These are phyloP conservation scores for Adansonia grandidieri DNA, from an alignment of 441 rosid genomes.

Conservation along the genomic window DNA sequence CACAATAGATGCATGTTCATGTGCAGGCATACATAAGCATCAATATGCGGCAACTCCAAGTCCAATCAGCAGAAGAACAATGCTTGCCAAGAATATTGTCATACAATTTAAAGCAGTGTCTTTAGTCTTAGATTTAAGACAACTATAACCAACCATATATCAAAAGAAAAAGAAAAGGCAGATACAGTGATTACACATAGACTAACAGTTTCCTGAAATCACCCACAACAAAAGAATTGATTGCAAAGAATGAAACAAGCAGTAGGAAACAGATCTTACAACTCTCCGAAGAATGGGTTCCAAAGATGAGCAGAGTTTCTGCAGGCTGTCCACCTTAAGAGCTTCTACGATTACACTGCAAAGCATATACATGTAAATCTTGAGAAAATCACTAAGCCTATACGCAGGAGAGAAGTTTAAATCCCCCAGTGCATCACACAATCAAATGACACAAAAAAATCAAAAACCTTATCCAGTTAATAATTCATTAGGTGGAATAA, in stretches of 20 bases:
- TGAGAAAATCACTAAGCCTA: not conserved
- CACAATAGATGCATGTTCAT: slow-evolving; percentile 3
- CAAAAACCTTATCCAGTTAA: not conserved
- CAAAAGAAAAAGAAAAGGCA: not conserved
- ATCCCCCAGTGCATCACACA: not conserved
- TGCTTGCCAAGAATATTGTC: not conserved
- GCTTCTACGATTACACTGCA: slow-evolving; percentile 88
- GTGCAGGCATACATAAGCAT: not conserved
- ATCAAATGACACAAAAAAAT: not conserved
- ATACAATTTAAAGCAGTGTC: not conserved
- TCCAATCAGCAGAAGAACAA: not conserved
- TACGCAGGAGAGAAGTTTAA: not conserved
- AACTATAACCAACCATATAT: not conserved
- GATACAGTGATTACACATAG: slow-evolving; percentile 10
- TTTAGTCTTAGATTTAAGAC: not conserved
- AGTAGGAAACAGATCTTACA: slow-evolving; percentile 45
- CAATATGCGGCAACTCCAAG: not conserved
- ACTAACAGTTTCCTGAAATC: not conserved
- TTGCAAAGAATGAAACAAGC: slow-evolving; percentile 15
- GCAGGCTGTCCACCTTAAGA: slow-evolving; percentile 79
- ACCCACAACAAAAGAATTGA: not conserved
- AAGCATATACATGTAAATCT: slow-evolving; percentile 10
- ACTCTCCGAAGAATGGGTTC: slow-evolving; percentile 88
- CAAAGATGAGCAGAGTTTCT: slow-evolving; percentile 82
- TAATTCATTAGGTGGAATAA: not conserved